phyloP scores from a whole-genome alignment of 1,284 basidiomycete genomes.

The Vanrija humicola region DNA sequence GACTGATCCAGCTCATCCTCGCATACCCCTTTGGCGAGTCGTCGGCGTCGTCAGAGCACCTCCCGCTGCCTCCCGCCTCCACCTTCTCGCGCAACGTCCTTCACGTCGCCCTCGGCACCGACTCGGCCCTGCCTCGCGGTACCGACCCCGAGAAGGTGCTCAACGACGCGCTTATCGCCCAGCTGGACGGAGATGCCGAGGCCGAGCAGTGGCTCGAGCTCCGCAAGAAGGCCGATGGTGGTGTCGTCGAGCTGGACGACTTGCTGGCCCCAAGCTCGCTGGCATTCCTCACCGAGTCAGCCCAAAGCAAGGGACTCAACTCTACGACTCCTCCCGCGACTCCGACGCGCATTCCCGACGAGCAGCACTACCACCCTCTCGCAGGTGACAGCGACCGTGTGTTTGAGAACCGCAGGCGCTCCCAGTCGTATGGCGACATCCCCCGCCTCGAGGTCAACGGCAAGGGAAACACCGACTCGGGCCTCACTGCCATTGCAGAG shows the following conservation, averaged over 20 bases:
- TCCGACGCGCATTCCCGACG: slow-evolving; percentile 1
- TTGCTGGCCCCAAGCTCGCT: slow-evolving; percentile 19
- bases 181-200: slow-evolving; percentile 8
- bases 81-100: slow-evolving; percentile 30
- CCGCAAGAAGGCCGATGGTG: slow-evolving; percentile 1
- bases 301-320: slow-evolving; percentile 6
- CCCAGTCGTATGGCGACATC: slow-evolving; percentile 19
- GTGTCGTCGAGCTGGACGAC: slow-evolving; percentile 10
- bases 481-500: neutral
- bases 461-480: neutral
- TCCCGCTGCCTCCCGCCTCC: slow-evolving; percentile 29
- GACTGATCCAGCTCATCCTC: slow-evolving; percentile 31
- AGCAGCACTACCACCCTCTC: slow-evolving; percentile 20
- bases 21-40: slow-evolving; percentile 37
- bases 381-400: slow-evolving; percentile 1
- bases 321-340: slow-evolving; percentile 5
- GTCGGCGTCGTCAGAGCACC: slow-evolving; percentile 23
- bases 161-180: slow-evolving; percentile 15
- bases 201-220: slow-evolving; percentile 4
- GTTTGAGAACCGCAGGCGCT: slow-evolving; percentile 11
- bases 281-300: slow-evolving; percentile 15
- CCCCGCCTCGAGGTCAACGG: slow-evolving; percentile 1
- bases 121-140: slow-evolving; percentile 9
- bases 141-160: slow-evolving; percentile 15
- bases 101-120: slow-evolving; percentile 24